Percentiles rank a stretch among this genome's conserved stretches.
These are phyloP conservation scores for Ananas comosus DNA, from an alignment of 176 grass and related monocot species.

Conservation along the genomic window DNA sequence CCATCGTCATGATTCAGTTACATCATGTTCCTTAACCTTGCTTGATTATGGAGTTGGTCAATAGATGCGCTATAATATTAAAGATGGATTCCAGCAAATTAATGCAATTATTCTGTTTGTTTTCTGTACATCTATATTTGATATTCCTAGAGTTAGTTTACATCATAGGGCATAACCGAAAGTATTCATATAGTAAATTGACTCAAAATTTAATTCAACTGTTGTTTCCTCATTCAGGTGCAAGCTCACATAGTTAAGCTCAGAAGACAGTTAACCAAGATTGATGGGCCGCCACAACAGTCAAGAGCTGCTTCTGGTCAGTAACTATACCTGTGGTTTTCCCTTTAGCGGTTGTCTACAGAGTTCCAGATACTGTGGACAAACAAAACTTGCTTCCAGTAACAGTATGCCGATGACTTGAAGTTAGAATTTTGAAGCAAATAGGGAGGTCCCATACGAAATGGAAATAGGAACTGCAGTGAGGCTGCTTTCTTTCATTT, in stretches of 20 bases:
- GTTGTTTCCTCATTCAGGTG: slow-evolving; percentile 37
- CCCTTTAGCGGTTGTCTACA: background rate
- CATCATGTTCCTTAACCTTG: too few species aligned
- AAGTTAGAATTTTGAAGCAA: background rate
- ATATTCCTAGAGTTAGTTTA: too few species aligned
- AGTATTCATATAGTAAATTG: background rate
- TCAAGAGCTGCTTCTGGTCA: slow-evolving; percentile 62
- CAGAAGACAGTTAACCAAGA: slow-evolving; percentile 83
- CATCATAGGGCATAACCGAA: too few species aligned
- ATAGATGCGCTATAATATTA: too few species aligned
- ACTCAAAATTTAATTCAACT: background rate
- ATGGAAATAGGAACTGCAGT: background rate
- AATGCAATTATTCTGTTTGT: too few species aligned
- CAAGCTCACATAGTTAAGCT: slow-evolving; percentile 89
- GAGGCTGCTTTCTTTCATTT: background rate
- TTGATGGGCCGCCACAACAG: slow-evolving; percentile 64
- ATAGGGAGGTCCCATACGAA: background rate
- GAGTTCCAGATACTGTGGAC: background rate
- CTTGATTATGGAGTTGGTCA: too few species aligned
- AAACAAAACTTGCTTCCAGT: background rate
- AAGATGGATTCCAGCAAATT: too few species aligned
- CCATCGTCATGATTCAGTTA: too few species aligned
- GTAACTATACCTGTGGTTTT: slow-evolving; percentile 14
- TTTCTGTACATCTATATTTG: too few species aligned
- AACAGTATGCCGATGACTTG: background rate